Evolutionary conservation across 345 rosid species (phyloP).

Genomic region (Eucalyptus pauciflora): DNA sequence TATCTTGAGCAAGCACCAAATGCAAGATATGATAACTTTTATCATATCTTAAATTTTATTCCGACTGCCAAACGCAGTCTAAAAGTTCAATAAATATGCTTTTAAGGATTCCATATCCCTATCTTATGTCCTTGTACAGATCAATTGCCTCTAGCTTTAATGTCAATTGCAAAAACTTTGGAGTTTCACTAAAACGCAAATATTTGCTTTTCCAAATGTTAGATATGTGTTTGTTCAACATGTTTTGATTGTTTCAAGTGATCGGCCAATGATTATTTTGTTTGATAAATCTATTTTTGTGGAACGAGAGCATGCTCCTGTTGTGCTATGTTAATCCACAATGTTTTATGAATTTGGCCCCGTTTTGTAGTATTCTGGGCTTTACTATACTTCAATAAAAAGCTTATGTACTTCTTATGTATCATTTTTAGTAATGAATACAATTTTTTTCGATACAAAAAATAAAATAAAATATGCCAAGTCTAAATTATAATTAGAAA

Average conservation of each 20-base stretch:
- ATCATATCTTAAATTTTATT: no score
- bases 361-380: background rate
- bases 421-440: no score
- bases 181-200: background rate
- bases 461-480: background rate
- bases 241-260: background rate
- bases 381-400: background rate
- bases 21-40: no score
- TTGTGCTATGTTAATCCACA: background rate
- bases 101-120: background rate
- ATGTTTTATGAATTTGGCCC: background rate
- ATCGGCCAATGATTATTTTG: no score
- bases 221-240: background rate
- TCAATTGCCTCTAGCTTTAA: background rate
- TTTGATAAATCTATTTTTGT: no score
- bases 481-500: background rate
- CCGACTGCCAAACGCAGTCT: fast-evolving
- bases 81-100: background rate
- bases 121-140: fast-evolving
- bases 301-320: background rate
- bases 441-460: background rate
- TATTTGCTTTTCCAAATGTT: background rate
- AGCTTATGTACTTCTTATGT: background rate
- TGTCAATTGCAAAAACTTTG: background rate
- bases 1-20: no score